These are phyloP conservation scores for Quercus ilex DNA, from an alignment of 306 rosid genomes.

Conservation along the genomic window DNA sequence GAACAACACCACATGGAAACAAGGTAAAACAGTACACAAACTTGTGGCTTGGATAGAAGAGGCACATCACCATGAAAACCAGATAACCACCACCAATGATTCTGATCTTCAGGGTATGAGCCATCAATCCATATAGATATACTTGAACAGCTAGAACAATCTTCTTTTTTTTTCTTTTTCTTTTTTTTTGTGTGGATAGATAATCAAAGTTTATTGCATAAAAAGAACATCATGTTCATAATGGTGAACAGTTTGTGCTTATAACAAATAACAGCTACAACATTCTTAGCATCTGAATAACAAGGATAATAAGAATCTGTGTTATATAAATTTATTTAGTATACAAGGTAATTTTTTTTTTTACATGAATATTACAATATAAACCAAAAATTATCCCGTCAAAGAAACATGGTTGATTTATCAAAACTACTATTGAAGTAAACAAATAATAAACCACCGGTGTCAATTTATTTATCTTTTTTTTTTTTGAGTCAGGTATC, in stretches of 20 bases:
- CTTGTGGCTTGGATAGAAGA: constrained; percentile 88
- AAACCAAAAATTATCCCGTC: too few relatives aligned
- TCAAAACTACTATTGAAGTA: too few relatives aligned
- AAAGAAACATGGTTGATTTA: too few relatives aligned
- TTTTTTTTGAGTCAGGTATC: neutral
- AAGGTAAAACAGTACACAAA: constrained; percentile 26
- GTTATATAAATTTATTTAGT: neutral
- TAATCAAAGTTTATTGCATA: too few relatives aligned
- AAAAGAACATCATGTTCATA: too few relatives aligned
- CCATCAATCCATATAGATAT: constrained; percentile 91
- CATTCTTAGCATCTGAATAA: constrained; percentile 57
- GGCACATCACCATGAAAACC: constrained; percentile 94
- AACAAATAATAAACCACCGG: too few relatives aligned
- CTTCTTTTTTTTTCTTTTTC: too few relatives aligned
- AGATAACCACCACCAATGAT: constrained; percentile 84
- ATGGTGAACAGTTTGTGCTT: too few relatives aligned
- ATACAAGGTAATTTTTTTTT: too few relatives aligned
- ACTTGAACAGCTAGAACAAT: constrained; percentile 79
- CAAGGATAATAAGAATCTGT: constrained; percentile 73
- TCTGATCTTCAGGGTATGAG: constrained; percentile 94
- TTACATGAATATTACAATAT: too few relatives aligned
- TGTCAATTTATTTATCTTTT: constrained; percentile 29
- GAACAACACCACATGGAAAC: neutral
- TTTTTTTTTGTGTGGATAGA: too few relatives aligned
- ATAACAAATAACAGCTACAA: too few relatives aligned